These are phyloP conservation scores for Strobilomyces echinocephalus DNA, from an alignment of 768 basidiomycete species.

Conservation along the genomic window DNA sequence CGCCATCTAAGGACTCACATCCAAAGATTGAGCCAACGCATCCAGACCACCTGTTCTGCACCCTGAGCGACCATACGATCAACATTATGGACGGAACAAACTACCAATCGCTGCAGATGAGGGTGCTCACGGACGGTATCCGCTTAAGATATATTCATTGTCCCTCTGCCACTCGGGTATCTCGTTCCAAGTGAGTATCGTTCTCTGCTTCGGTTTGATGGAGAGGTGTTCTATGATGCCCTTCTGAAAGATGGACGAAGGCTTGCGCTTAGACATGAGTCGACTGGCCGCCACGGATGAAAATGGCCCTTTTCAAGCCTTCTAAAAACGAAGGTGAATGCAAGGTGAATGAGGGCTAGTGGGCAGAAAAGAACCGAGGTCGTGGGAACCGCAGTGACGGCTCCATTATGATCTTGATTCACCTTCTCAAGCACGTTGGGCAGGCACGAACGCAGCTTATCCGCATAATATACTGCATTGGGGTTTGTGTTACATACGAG, in stretches of 20 bases:
- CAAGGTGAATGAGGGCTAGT: background rate
- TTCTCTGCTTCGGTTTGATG: background rate
- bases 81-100: constrained; percentile 5
- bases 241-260: constrained; percentile 5
- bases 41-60: constrained; percentile 56
- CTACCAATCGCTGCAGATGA: background rate
- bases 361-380: background rate
- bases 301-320: background rate
- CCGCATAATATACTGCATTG: constrained; percentile 1
- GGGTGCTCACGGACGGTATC: constrained; percentile 59
- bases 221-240: background rate
- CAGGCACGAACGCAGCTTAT: constrained; percentile 16
- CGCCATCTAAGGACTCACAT: constrained; percentile 43
- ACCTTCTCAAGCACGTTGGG: constrained; percentile 22
- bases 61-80: constrained; percentile 33
- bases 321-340: background rate
- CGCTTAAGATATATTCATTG: constrained; percentile 66
- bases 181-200: constrained; percentile 50
- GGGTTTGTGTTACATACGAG: constrained; percentile 17
- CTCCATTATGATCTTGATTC: constrained; percentile 21
- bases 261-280: constrained; percentile 15
- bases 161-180: constrained; percentile 68
- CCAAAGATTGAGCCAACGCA: constrained; percentile 61
- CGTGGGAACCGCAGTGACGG: constrained; percentile 18
- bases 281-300: background rate